phyloP scores from a whole-genome alignment of 176 grass and related monocot genomes.

The Tillandsia fasciculata region DNA sequence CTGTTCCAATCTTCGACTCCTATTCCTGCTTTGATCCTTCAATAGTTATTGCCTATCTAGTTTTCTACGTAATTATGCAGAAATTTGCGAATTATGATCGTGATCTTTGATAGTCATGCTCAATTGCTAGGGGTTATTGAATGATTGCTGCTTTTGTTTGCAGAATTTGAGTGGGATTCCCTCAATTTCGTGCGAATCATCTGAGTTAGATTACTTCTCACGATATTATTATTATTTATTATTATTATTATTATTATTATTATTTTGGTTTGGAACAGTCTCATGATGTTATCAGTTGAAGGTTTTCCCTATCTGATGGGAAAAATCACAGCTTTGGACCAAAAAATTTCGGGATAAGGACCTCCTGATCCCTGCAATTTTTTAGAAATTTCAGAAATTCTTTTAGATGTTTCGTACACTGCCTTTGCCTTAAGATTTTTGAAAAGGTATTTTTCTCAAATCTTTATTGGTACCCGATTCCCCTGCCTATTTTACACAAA shows the following conservation, averaged over 20 bases:
- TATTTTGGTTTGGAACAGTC: no score
- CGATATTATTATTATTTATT: no score
- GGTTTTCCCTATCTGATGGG: neutral
- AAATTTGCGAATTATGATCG: neutral
- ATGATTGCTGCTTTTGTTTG: neutral
- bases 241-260: no score
- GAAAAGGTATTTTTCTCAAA: no score
- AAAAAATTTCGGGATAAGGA: neutral
- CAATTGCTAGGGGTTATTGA: neutral
- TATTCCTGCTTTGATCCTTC: neutral
- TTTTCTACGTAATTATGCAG: neutral
- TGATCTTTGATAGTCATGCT: neutral
- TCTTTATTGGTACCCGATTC: no score
- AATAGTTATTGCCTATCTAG: neutral
- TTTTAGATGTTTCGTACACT: neutral
- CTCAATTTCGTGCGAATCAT: neutral
- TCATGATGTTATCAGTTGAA: neutral
- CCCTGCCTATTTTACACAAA: no score
- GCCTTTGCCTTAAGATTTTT: no score
- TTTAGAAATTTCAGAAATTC: neutral
- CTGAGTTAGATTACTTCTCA: neutral
- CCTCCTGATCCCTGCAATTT: neutral
- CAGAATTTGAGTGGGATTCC: neutral
- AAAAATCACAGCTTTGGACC: neutral
- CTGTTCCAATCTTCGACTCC: neutral